phyloP scores from a whole-genome alignment of 176 grass and related monocot genomes.

The Eragrostis nindensis region DNA sequence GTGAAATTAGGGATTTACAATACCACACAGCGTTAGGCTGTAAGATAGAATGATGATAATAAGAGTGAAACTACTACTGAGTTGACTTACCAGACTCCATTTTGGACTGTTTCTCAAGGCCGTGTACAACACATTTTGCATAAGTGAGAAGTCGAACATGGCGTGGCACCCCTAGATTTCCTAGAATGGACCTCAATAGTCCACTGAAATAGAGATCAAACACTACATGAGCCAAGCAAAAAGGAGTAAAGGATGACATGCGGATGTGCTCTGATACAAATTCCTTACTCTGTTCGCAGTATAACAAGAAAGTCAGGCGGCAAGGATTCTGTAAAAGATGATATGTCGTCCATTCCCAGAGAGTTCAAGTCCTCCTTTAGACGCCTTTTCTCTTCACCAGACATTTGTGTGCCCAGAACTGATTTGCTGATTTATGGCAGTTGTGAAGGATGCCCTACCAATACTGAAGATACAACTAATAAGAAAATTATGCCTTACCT shows the following conservation, averaged over 20 bases:
- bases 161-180: conserved; percentile 65
- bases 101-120: conserved; percentile 62
- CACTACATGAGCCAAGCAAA: conserved; percentile 13
- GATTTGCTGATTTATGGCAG: conserved; percentile 69
- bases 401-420: conserved; percentile 73
- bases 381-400: conserved; percentile 73
- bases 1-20: conserved; percentile 7
- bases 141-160: conserved; percentile 84
- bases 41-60: not conserved
- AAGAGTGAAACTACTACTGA: conserved; percentile 9
- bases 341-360: conserved; percentile 85
- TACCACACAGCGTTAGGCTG: not conserved
- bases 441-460: not conserved
- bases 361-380: conserved; percentile 70
- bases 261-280: not conserved
- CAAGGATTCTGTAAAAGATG: conserved; percentile 89
- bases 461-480: not conserved
- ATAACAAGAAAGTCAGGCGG: conserved; percentile 81
- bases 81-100: conserved; percentile 44
- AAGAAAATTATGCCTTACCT: conserved; percentile 54
- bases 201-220: conserved; percentile 55
- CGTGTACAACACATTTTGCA: conserved; percentile 80
- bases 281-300: conserved; percentile 81
- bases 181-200: conserved; percentile 82
- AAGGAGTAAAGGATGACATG: conserved; percentile 20